These are phyloP conservation scores for Aspergillus piperis DNA, from an alignment of 2,329 filamentous ascomycete species.

Conservation along the genomic window DNA sequence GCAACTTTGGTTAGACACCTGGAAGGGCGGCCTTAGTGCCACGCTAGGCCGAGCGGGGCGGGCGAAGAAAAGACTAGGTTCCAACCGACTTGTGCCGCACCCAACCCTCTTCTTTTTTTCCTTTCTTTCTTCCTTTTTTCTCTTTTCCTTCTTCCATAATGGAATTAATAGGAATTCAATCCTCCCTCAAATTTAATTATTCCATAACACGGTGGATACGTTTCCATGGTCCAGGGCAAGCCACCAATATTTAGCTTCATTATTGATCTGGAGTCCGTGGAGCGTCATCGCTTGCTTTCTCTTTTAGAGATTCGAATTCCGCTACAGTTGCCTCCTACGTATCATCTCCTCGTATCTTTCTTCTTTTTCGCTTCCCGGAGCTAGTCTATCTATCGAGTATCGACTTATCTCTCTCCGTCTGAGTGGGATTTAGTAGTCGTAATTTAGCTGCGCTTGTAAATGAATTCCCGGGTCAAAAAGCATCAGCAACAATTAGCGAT, in stretches of 20 bases:
- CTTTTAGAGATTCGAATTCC: background rate
- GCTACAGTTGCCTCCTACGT: background rate
- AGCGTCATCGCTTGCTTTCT: background rate
- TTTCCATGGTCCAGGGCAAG: constrained; percentile 4
- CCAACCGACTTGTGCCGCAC: constrained; percentile 4
- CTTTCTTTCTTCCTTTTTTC: background rate
- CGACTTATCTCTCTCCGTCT: too few relatives aligned
- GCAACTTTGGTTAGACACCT: background rate
- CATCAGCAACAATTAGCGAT: too few relatives aligned
- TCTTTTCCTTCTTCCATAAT: background rate
- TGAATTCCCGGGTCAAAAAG: too few relatives aligned
- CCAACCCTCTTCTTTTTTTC: background rate
- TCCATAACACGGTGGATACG: constrained; percentile 8
- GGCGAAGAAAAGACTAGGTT: background rate
- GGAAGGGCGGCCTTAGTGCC: background rate
- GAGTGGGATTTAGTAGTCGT: too few relatives aligned
- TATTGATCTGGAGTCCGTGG: constrained; percentile 1
- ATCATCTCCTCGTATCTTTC: background rate
- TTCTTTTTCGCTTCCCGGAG: too few relatives aligned
- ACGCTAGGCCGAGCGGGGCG: constrained; percentile 3
- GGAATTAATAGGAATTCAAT: background rate
- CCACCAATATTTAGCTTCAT: constrained; percentile 7
- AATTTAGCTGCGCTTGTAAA: too few relatives aligned
- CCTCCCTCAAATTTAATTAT: background rate
- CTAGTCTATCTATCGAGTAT: too few relatives aligned